Evolutionary conservation across 352 stramenopile species (phyloP).

Genomic region (Phytophthora megakarya): DNA sequence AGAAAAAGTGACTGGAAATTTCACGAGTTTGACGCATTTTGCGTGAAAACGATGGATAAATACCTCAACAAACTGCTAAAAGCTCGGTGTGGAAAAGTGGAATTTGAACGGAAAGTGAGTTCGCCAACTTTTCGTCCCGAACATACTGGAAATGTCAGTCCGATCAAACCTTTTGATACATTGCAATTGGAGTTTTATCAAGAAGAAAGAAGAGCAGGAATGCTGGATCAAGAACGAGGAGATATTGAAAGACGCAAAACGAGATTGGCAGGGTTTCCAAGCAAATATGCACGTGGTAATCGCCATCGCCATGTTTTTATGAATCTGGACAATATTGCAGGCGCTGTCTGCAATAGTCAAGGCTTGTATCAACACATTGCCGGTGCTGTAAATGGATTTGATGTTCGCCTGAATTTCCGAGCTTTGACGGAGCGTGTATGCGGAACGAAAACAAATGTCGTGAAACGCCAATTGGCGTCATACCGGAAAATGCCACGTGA

Average conservation of each 20-base stretch:
- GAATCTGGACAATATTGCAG: slow-evolving; percentile 50
- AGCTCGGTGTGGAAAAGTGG: not conserved
- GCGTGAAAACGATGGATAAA: slow-evolving; percentile 22
- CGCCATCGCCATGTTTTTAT: slow-evolving; percentile 45
- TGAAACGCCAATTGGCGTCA: slow-evolving; percentile 26
- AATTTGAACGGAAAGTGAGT: slow-evolving; percentile 21
- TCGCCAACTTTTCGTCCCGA: slow-evolving; percentile 16
- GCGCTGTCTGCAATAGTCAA: slow-evolving; percentile 29
- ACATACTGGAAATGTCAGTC: slow-evolving; percentile 16
- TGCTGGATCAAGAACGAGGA: slow-evolving; percentile 24
- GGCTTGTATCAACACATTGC: slow-evolving; percentile 35
- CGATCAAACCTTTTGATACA: slow-evolving; percentile 6
- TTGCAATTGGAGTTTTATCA: slow-evolving; percentile 12
- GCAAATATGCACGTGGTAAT: slow-evolving; percentile 22
- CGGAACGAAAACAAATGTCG: slow-evolving; percentile 2
- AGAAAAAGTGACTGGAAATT: slow-evolving; percentile 17
- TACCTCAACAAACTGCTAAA: slow-evolving; percentile 31
- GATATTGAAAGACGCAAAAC: slow-evolving; percentile 20
- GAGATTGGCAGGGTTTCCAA: slow-evolving; percentile 19
- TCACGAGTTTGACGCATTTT: slow-evolving; percentile 6
- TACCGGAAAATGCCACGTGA: slow-evolving; percentile 42
- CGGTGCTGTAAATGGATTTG: slow-evolving; percentile 29
- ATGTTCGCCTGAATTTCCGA: slow-evolving; percentile 43
- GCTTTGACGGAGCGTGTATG: slow-evolving; percentile 38
- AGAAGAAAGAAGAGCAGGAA: slow-evolving; percentile 17